A percentile compares a stretch with the other conserved stretches of the same genome.
These are phyloP conservation scores for Alternaria dauci DNA, from an alignment of 2,329 filamentous ascomycete species.

Conservation along the genomic window DNA sequence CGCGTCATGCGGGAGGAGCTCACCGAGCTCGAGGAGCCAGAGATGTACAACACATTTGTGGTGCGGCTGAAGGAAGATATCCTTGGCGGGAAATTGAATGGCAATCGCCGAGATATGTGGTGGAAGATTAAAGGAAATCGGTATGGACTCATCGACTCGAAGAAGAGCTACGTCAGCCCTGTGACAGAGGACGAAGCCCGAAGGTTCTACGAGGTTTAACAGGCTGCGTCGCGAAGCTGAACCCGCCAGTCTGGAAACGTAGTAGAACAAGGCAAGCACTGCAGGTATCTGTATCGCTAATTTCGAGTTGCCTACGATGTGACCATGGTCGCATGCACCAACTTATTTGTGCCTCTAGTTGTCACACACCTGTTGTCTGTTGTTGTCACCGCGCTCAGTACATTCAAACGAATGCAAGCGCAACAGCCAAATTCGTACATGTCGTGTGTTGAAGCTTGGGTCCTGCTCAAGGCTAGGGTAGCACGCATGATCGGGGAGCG, in stretches of 20 bases:
- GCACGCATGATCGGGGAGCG: not conserved
- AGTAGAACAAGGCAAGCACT: not conserved
- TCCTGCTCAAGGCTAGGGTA: not conserved
- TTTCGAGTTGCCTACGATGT: no score
- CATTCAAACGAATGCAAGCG: not conserved
- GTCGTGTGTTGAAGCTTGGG: not conserved
- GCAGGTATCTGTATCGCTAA: not conserved
- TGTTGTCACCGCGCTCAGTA: not conserved
- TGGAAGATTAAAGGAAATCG: slow-evolving; percentile 71
- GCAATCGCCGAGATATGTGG: slow-evolving; percentile 85
- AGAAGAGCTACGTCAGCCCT: slow-evolving; percentile 68
- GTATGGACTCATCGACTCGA: slow-evolving; percentile 76
- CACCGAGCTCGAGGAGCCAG: slow-evolving; percentile 76
- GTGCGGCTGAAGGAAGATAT: slow-evolving; percentile 75
- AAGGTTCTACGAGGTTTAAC: slow-evolving; percentile 42
- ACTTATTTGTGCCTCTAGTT: not conserved
- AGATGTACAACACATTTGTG: slow-evolving; percentile 78
- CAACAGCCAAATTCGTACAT: not conserved
- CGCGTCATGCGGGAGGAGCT: slow-evolving; percentile 81
- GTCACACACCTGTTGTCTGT: not conserved
- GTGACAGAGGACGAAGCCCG: slow-evolving; percentile 75
- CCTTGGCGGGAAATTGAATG: slow-evolving; percentile 73
- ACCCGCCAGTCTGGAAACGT: not conserved
- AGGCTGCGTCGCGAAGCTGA: not conserved
- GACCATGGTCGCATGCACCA: not conserved